Evolutionary conservation across 2,329 filamentous ascomycete species (phyloP), one percentile per base, ranked within the genome.

Genomic region (Nemania bipapillata): DNA sequence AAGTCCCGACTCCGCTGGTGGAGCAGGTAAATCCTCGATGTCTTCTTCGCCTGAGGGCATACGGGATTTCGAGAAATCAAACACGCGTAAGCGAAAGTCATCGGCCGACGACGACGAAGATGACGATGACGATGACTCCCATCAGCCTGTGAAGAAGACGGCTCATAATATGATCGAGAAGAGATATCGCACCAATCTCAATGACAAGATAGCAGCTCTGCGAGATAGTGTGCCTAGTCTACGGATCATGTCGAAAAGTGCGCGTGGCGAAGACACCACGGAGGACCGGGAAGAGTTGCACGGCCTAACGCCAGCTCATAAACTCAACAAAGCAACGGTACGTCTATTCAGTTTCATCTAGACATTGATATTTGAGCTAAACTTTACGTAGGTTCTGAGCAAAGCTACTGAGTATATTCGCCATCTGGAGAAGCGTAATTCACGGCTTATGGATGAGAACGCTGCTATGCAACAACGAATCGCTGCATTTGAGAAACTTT

Each of bases 101-200:
- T 89, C 89, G 0, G 86, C 85, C 57, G 87, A 88, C n/a, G 76
- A 80, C 49, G 80, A 81, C 15, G 84, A 86, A 4, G 84, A 86
- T 4, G 85, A 89, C 24, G 84, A 88, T 2, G 86, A 88, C n/a
- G 87, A 89, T 58, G 86, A 86, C 73, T 87, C 84, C 74, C 89
- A 86, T 35, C 83, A 85, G 24, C 83, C 83, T 30, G 76, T 84
- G 66, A 97, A 97, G 85, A 97, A 97, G 86, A 96, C 94, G 35
- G 94, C 95, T 1, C 95, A 98, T 81, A 98, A 97, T 80, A 96
- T 98, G 86, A 97, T 98, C 71, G 95, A 98, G 82, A 98, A 97
- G 85, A 86, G 95, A 73, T 98, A 98, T 80, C 90, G 95, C 75
- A 97, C 93, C 62, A 98, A 98, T 77, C 86, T 98, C 65, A 98